phyloP scores from a whole-genome alignment of 345 rosid genomes.

The Eucalyptus grandis region DNA sequence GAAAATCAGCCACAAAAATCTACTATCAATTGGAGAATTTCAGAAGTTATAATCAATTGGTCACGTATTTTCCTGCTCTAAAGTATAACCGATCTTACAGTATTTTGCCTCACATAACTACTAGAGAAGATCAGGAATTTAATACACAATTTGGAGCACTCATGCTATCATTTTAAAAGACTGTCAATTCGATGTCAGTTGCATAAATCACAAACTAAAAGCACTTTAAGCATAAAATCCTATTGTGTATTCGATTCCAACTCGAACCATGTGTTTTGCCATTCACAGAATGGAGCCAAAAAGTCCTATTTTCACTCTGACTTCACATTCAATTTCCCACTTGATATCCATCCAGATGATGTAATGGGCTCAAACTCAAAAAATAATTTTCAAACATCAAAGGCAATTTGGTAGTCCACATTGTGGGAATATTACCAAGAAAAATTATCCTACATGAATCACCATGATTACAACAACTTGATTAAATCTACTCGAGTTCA shows the following conservation, averaged over 20 bases:
- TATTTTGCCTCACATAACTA: neutral
- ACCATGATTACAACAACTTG: neutral
- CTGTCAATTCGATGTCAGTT: neutral
- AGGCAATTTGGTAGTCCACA: neutral
- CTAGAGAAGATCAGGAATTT: neutral
- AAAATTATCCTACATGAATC: neutral
- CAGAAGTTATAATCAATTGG: neutral
- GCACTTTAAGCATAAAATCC: neutral
- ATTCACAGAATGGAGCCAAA: neutral
- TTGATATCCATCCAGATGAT: neutral
- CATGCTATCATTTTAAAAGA: neutral
- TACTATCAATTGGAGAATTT: neutral
- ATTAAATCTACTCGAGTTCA: neutral
- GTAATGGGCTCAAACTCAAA: neutral
- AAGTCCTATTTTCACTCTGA: neutral
- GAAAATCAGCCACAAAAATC: neutral
- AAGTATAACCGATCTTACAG: neutral
- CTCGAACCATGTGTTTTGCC: neutral
- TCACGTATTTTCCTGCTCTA: neutral
- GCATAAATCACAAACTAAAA: neutral
- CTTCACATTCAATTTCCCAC: neutral
- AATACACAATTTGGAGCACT: neutral
- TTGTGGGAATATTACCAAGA: neutral
- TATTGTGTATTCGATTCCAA: neutral
- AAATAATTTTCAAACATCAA: neutral